phyloP scores from a whole-genome alignment of 768 basidiomycete species.

The Suillus decipiens region DNA sequence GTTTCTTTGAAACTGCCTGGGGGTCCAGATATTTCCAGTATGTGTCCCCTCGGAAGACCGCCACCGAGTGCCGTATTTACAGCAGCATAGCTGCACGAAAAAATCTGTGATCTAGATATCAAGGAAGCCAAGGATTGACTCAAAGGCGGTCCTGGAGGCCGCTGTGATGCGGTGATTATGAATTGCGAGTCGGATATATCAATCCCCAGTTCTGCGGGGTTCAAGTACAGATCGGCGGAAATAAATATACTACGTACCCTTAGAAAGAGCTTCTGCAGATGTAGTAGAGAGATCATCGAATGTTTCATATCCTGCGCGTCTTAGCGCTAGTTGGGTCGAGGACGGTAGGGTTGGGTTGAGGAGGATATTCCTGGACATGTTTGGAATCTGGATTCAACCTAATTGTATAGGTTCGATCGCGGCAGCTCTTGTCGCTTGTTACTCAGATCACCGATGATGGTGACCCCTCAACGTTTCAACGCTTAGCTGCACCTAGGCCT shows the following conservation, averaged over 20 bases:
- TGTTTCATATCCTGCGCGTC: conserved; percentile 58
- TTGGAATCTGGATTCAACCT: neutral
- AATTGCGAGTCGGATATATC: conserved; percentile 46
- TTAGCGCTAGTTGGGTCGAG: conserved; percentile 47
- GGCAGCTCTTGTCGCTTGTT: neutral
- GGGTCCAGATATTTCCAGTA: conserved; percentile 76
- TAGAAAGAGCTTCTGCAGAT: conserved; percentile 48
- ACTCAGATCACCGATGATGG: neutral
- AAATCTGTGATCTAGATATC: conserved; percentile 20
- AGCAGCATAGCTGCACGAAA: conserved; percentile 39
- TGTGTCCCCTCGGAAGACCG: conserved; percentile 59
- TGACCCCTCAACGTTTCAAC: neutral
- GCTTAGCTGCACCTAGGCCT: neutral
- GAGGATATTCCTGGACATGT: conserved; percentile 47
- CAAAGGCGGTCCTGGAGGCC: conserved; percentile 33
- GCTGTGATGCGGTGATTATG: conserved; percentile 45
- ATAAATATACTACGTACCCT: conserved; percentile 40
- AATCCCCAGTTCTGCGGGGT: conserved; percentile 50
- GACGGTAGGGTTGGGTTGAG: conserved; percentile 47
- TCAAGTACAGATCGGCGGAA: neutral
- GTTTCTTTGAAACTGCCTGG: conserved; percentile 70
- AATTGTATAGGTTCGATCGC: neutral
- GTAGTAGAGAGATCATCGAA: conserved; percentile 49
- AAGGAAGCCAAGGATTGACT: conserved; percentile 61
- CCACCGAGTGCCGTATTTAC: conserved; percentile 64